phyloP scores from a whole-genome alignment of 352 stramenopile genomes.

The Plasmopara muralis region DNA sequence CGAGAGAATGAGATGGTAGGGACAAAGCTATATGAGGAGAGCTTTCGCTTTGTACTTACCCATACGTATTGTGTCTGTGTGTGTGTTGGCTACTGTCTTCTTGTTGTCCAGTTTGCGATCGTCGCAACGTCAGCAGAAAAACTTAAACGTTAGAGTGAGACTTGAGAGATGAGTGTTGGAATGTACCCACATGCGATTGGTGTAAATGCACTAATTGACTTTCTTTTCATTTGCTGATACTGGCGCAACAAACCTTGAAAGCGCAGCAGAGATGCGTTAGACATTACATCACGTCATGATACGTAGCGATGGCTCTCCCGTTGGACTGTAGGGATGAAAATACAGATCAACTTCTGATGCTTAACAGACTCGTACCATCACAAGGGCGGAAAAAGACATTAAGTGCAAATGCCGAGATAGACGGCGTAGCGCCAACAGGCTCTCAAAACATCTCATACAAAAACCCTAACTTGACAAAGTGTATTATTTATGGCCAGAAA shows the following conservation, averaged over 20 bases:
- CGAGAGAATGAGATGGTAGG: not conserved
- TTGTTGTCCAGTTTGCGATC: not conserved
- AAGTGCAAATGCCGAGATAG: too few species aligned
- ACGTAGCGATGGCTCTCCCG: not conserved
- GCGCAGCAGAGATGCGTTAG: not conserved
- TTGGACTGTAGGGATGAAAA: not conserved
- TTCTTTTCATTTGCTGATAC: constrained; percentile 11
- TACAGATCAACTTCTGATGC: not conserved
- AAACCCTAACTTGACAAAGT: too few species aligned
- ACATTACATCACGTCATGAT: not conserved
- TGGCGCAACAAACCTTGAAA: not conserved
- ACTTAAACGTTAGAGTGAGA: constrained; percentile 21
- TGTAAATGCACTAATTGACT: constrained; percentile 9
- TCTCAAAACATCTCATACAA: too few species aligned
- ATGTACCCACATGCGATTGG: constrained; percentile 23
- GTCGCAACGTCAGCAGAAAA: not conserved
- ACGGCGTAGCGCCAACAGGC: too few species aligned
- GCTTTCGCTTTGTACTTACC: constrained; percentile 2
- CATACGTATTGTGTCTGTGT: constrained; percentile 11
- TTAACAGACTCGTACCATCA: too few species aligned
- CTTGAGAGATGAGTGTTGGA: constrained; percentile 4
- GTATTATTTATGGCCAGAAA: too few species aligned
- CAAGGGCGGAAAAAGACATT: too few species aligned
- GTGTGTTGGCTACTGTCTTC: not conserved
- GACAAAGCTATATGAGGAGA: not conserved